Base-by-base conservation (phyloP, 1,284 basidiomycete genomes). In the Pseudozyma sp. region DNA sequence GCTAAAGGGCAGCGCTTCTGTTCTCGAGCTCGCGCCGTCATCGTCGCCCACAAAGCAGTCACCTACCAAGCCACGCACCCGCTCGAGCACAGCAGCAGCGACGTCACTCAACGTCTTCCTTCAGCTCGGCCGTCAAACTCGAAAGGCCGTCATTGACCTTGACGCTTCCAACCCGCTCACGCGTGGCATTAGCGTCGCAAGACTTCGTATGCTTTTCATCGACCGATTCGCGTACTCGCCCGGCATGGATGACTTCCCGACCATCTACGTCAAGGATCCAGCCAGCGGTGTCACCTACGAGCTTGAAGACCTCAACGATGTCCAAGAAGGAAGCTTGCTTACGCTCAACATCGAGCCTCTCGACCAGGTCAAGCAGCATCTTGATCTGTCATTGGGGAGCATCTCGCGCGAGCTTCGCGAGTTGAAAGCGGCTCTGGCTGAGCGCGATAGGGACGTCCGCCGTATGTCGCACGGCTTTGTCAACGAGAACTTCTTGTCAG, bases 341-440 rank as follows among this genome's bases (percentile, higher is more conserved):
- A 95, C 92, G 47, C 87, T 99, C 57, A 97, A 98, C 80, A 95
- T 99, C 73, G 95, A 98, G 88, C 93, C 94, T 13, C 90, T 99
- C 57, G 96, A 98, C 86, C 96, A 99, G 86, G 96, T 99, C 85
- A 97, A 97, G 85, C 94, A 97, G 83, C 96, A 99, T 83, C 95
- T 99, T 73, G 96, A 98, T 83, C 84, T 90, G 4, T 94, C 95
- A 74, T 93, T 99, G 63, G 91, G 91, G 0, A 87, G 87, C 1
- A 87, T 99, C n/a, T 90, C 93, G 14, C 91, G 93, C 76, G 96
- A 98, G 76, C 89, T 99, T 84, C 94, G 95, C 77, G 96, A 98
- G 59, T 89, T 99, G 67, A 92, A 91, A 79, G 87, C 88, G 6
- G 88, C 89, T 14, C 89, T 95, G 56, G 85, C 85, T 35, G 81